Conservation (phyloP, 2,329 filamentous ascomycete species). For the Aschersonia sp. region DNA sequence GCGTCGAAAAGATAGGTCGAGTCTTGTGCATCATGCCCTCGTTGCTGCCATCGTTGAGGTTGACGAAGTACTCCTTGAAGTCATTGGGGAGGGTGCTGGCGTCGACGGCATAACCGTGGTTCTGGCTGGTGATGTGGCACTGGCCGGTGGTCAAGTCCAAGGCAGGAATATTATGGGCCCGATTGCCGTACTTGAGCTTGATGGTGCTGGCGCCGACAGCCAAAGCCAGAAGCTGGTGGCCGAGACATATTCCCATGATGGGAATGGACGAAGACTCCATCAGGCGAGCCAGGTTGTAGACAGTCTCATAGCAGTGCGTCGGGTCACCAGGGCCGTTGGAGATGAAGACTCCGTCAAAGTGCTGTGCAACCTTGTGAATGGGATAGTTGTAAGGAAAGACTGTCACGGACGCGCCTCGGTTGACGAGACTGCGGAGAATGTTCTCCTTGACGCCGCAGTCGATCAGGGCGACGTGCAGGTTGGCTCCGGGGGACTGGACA, state of each 20-base stretch:
- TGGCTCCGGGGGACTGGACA: constrained; percentile 68
- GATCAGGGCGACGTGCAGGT: constrained; percentile 83
- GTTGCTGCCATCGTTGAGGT: constrained; percentile 94
- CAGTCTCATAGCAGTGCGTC: constrained; percentile 87
- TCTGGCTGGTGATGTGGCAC: constrained; percentile 97
- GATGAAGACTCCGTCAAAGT: constrained; percentile 98
- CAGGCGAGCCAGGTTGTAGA: constrained; percentile 79
- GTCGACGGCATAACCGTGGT: constrained; percentile 95
- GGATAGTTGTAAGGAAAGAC: constrained; percentile 95
- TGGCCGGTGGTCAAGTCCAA: constrained; percentile 88
- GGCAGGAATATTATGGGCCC: constrained; percentile 95
- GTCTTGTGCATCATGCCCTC: constrained; percentile 95
- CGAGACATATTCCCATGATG: constrained; percentile 95
- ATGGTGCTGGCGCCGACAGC: constrained; percentile 79
- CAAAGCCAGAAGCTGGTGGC: constrained; percentile 88
- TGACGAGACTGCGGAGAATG: constrained; percentile 87
- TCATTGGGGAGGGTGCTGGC: constrained; percentile 65
- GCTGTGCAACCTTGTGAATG: constrained; percentile 93
- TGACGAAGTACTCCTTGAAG: constrained; percentile 97
- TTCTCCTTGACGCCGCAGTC: constrained; percentile 99
- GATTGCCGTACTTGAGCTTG: constrained; percentile 99
- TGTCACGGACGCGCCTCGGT: constrained; percentile 80
- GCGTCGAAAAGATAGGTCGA: constrained; percentile 92
- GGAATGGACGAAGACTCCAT: constrained; percentile 86
- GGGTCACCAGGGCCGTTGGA: constrained; percentile 97